Evolutionary conservation across 345 rosid species (phyloP).

Genomic region (Brassica nigra): DNA sequence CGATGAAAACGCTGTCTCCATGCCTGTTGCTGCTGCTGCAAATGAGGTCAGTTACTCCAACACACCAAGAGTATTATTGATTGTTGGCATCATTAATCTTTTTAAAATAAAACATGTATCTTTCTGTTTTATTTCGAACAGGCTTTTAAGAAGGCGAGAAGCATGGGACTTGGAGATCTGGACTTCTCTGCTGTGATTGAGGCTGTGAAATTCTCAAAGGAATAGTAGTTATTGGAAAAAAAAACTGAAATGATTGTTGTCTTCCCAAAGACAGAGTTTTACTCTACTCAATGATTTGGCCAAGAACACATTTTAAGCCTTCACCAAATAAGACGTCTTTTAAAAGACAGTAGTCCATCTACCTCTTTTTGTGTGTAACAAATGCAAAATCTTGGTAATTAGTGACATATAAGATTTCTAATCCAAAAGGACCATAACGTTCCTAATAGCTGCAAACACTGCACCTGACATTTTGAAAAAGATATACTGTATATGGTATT

Average conservation of each 20-base stretch:
- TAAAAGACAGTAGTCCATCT: background rate
- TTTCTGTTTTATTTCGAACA: conserved; percentile 24
- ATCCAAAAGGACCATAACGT: background rate
- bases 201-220: conserved; percentile 52
- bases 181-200: conserved; percentile 94
- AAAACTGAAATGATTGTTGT: conserved; percentile 14
- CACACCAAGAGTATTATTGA: background rate
- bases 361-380: background rate
- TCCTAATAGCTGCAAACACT: background rate
- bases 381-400: background rate
- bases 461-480: background rate
- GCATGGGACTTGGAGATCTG: conserved; percentile 80
- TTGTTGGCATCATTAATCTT: conserved; percentile 4
- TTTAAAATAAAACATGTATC: background rate
- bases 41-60: conserved; percentile 60
- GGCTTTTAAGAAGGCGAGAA: conserved; percentile 93
- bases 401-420: background rate
- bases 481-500: background rate
- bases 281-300: conserved; percentile 18
- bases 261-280: conserved; percentile 7
- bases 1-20: conserved; percentile 80
- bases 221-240: conserved; percentile 22
- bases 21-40: conserved; percentile 95
- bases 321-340: conserved; percentile 12
- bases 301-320: conserved; percentile 19